phyloP scores from a whole-genome alignment of 164 flowering plant genomes.

The Protea cynaroides region DNA sequence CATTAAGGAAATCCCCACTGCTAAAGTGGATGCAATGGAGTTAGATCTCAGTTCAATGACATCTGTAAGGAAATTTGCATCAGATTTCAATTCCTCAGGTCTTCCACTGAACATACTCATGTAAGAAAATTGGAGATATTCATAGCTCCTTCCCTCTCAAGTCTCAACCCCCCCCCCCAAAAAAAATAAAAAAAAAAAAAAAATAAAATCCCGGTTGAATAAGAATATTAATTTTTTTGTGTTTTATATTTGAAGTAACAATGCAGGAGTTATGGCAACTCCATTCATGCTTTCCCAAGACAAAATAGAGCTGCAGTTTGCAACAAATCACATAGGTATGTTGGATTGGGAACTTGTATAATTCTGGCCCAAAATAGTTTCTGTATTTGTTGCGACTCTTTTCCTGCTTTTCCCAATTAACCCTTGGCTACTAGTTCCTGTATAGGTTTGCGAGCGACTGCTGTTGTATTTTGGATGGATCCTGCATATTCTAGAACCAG shows the following conservation, averaged over 20 bases:
- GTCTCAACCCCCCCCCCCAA: too few relatives aligned
- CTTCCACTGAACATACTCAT: constrained; percentile 43
- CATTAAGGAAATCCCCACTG: constrained; percentile 29
- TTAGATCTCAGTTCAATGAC: constrained; percentile 49
- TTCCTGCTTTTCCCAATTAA: too few relatives aligned
- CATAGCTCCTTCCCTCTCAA: too few relatives aligned
- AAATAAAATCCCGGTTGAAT: too few relatives aligned
- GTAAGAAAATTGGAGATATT: too few relatives aligned
- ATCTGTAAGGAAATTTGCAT: constrained; percentile 43
- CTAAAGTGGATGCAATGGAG: constrained; percentile 37
- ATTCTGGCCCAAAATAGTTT: too few relatives aligned
- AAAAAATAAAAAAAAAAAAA: too few relatives aligned
- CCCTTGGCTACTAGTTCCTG: too few relatives aligned
- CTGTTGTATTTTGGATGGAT: too few relatives aligned
- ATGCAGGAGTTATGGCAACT: constrained; percentile 48
- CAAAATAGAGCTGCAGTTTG: constrained; percentile 46
- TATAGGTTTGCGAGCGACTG: too few relatives aligned
- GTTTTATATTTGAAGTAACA: constrained; percentile 30
- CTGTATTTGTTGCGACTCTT: too few relatives aligned
- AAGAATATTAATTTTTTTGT: not conserved
- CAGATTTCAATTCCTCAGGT: constrained; percentile 29
- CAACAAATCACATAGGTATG: constrained; percentile 46
- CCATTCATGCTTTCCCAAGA: constrained; percentile 49
- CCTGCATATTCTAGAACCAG: too few relatives aligned
- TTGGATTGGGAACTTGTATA: not conserved